A percentile compares a stretch with the other conserved stretches of the same genome.
Evolutionary conservation across 306 rosid species (phyloP).

Genomic region (Medicago arabica): DNA sequence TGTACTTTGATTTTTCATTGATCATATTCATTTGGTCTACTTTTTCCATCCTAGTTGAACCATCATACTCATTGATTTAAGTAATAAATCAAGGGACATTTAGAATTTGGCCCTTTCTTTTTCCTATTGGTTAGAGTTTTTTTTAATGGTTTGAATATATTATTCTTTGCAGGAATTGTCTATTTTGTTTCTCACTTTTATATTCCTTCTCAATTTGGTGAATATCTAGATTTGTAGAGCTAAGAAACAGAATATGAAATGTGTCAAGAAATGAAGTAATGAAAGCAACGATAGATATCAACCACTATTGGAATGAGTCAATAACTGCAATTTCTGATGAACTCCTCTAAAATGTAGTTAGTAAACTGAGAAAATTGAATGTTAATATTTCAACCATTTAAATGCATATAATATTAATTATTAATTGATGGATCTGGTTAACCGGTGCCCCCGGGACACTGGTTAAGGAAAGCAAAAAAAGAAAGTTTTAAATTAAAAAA

Average conservation of each 20-base stretch:
- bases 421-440: too few species aligned
- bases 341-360: too few species aligned
- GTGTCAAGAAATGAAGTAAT: too few species aligned
- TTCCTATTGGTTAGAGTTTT: not conserved
- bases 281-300: too few species aligned
- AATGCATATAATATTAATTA: too few species aligned
- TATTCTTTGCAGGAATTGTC: not conserved
- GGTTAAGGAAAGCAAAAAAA: too few species aligned
- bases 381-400: too few species aligned
- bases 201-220: not conserved
- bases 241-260: not conserved
- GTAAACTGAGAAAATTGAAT: too few species aligned
- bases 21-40: not conserved
- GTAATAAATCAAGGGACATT: not conserved
- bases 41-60: not conserved
- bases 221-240: not conserved
- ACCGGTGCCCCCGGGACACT: too few species aligned
- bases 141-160: not conserved
- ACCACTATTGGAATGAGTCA: not conserved
- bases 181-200: not conserved
- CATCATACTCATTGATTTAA: constrained; percentile 4
- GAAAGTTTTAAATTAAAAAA: too few species aligned
- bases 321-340: too few species aligned
- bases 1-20: constrained; percentile 1
- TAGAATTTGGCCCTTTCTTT: not conserved